Evolutionary conservation across 371 early-diverging fungal species (phyloP).

Genomic region (Apophysomyces variabilis): DNA sequence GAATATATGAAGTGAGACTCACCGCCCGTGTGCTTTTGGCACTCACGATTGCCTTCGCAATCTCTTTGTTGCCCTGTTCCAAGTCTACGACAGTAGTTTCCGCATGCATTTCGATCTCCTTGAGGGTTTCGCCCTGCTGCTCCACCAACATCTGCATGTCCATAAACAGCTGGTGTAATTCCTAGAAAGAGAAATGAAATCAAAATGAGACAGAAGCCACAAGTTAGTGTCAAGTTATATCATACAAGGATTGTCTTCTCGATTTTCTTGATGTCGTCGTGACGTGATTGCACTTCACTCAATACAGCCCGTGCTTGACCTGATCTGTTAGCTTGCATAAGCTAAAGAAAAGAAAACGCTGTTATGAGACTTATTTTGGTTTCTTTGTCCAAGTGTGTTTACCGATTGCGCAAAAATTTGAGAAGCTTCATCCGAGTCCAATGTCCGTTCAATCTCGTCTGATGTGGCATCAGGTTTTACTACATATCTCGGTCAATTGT

Average conservation of each 20-base stretch:
- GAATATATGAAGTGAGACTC: slow-evolving; percentile 19
- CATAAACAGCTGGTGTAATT: slow-evolving; percentile 86
- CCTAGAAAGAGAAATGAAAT: slow-evolving; percentile 44
- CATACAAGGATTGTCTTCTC: slow-evolving; percentile 81
- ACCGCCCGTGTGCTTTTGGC: slow-evolving; percentile 80
- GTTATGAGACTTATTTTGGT: not conserved
- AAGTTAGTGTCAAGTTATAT: not conserved
- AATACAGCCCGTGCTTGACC: slow-evolving; percentile 83
- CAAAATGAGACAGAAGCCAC: not conserved
- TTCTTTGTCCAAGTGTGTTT: slow-evolving; percentile 13
- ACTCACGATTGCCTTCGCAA: slow-evolving; percentile 70
- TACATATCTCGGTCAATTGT: slow-evolving; percentile 19
- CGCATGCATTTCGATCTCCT: slow-evolving; percentile 74
- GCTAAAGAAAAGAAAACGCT: slow-evolving; percentile 35
- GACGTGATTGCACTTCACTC: slow-evolving; percentile 85
- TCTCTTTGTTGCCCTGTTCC: slow-evolving; percentile 73
- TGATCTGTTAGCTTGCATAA: slow-evolving; percentile 74
- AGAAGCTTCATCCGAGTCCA: slow-evolving; percentile 74
- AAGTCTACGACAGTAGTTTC: slow-evolving; percentile 67
- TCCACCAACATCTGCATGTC: slow-evolving; percentile 91
- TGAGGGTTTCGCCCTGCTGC: slow-evolving; percentile 76
- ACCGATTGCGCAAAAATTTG: slow-evolving; percentile 89
- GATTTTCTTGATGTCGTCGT: slow-evolving; percentile 88
- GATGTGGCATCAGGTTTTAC: slow-evolving; percentile 86
- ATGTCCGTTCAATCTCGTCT: slow-evolving; percentile 80